These are phyloP conservation scores for Orbilia blumenaviensis DNA, from an alignment of 2,329 filamentous ascomycete genomes.

Conservation along the genomic window DNA sequence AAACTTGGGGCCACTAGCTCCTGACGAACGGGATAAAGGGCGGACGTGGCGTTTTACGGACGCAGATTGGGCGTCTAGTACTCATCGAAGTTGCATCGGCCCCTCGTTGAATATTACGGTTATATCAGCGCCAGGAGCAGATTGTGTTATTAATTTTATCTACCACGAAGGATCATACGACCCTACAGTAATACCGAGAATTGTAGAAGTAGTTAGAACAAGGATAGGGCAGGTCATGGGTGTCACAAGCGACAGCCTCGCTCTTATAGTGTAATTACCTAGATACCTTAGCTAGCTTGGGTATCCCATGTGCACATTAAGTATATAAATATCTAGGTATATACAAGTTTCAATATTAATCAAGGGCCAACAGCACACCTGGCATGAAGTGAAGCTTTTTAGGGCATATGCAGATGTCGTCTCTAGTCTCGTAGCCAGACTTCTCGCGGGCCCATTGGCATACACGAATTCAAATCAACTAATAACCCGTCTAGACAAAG, in stretches of 20 bases:
- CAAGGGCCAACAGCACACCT: too few relatives aligned
- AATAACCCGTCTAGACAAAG: too few relatives aligned
- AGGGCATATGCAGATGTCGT: too few relatives aligned
- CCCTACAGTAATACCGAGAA: neutral
- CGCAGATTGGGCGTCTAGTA: slow-evolving; percentile 19
- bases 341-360: too few relatives aligned
- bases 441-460: too few relatives aligned
- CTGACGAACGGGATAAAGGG: neutral
- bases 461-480: too few relatives aligned
- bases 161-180: slow-evolving; percentile 19
- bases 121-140: neutral
- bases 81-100: neutral
- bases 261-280: neutral
- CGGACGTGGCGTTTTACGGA: slow-evolving; percentile 2
- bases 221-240: slow-evolving; percentile 7
- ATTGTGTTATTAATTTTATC: slow-evolving; percentile 20
- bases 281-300: too few relatives aligned
- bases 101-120: slow-evolving; percentile 5
- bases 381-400: too few relatives aligned
- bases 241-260: neutral
- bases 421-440: too few relatives aligned
- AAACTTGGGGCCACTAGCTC: neutral
- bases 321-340: too few relatives aligned
- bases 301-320: too few relatives aligned
- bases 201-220: neutral